Base-by-base conservation (phyloP, 352 stramenopile species). In the Pythium folliculosum region DNA sequence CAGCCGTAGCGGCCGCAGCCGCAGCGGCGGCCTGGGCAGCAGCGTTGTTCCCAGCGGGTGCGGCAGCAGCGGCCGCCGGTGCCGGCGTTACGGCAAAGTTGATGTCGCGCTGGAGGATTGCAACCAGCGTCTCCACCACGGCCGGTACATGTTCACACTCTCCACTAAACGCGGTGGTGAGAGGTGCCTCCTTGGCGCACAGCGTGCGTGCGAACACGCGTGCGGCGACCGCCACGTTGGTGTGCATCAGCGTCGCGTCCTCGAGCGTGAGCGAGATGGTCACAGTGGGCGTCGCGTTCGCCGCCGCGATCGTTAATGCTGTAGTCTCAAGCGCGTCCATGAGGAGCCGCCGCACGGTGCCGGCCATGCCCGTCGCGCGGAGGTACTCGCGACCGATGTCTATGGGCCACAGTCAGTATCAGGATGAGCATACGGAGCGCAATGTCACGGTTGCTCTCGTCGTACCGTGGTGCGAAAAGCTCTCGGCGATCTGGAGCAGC, bases 401-500 rank as follows among this genome's bases (percentile, higher is more conserved):
- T 79, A 43, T 32, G 27, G 27, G 38, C 43, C 38, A 32, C 27
- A 32, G 5, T 32, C 27, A 32, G 2, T 6, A 32, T 32, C 27
- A 32, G 27, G 43, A 25, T 25, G 8, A 25, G 12, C 23, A 17
- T 32, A 32, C 27, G 30, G 25, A 61, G 8, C 9, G 17, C 21
- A 30, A 65, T 21, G 19, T 8, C 8, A 62, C 44, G n/a, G 27
- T 38, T 13, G n/a, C 8, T 37, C 8, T 40, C 35, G 10, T 47
- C 57, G 7, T 75, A 89, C 81, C 75, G 44, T 75, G 71, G 14
- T 74, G 67, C 3, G 82, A 91, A 25, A 88, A 78, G 10, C 57
- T 78, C 50, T 86, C 78, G 5, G 86, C 17, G 37, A 84, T 87
- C 13, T 76, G 68, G 5, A 91, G 78, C 49, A 75, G 50, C 10